Evolutionary conservation across 768 basidiomycete species (phyloP).

Genomic region (Lentinula sp.): DNA sequence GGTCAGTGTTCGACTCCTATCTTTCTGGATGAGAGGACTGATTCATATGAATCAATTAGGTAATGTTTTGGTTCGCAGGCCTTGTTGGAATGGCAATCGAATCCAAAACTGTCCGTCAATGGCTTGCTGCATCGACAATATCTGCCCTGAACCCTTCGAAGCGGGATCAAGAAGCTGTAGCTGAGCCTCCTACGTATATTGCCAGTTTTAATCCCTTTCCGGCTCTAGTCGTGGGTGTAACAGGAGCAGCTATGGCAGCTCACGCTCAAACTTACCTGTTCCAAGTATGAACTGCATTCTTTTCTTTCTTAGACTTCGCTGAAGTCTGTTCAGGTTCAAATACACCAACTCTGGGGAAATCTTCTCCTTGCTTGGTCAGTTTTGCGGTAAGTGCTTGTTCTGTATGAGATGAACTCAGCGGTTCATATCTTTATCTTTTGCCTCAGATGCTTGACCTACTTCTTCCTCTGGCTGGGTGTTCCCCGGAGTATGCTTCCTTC

Average conservation of each 20-base stretch:
- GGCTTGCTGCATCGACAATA: conserved; percentile 60
- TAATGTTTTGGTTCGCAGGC: conserved; percentile 96
- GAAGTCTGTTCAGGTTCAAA: conserved; percentile 54
- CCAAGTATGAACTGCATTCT: conserved; percentile 39
- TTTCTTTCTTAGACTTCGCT: background rate
- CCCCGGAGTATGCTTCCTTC: conserved; percentile 82
- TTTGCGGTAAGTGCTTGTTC: conserved; percentile 47
- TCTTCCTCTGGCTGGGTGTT: conserved; percentile 88
- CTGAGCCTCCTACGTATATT: conserved; percentile 67
- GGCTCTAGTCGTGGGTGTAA: conserved; percentile 88
- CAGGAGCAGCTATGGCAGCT: conserved; percentile 89
- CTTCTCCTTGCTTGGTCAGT: conserved; percentile 74
- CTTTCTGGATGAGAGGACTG: background rate
- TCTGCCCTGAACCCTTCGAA: conserved; percentile 20
- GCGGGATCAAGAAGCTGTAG: conserved; percentile 34
- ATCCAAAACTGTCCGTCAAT: conserved; percentile 62
- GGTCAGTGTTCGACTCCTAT: conserved; percentile 29
- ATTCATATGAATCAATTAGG: conserved; percentile 26
- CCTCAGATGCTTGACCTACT: conserved; percentile 64
- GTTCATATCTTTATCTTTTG: background rate
- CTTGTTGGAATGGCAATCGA: conserved; percentile 87
- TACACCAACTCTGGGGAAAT: conserved; percentile 89
- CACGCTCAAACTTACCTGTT: conserved; percentile 91
- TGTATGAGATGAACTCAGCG: conserved; percentile 51
- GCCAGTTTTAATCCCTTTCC: conserved; percentile 90